phyloP scores from a whole-genome alignment of 129 eudicot genomes.

The Lactuca saligna region DNA sequence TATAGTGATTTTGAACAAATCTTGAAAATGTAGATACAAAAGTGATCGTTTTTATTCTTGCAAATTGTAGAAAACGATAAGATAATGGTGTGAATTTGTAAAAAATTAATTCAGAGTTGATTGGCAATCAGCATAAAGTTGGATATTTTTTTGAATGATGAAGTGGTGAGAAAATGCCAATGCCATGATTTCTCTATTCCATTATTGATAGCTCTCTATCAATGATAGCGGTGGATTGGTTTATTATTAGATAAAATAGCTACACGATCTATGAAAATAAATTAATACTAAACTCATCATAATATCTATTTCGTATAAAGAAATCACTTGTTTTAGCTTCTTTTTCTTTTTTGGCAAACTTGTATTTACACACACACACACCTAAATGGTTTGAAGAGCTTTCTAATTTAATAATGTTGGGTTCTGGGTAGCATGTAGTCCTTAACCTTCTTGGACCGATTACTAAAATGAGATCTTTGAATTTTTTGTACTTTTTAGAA shows the following conservation, averaged over 20 bases:
- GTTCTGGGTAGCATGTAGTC: no score
- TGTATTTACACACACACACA: no score
- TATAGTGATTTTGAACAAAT: background rate
- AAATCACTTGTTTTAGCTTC: no score
- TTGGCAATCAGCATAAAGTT: constrained; percentile 14
- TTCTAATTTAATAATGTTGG: no score
- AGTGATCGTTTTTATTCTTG: background rate
- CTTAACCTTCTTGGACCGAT: no score
- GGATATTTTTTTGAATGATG: background rate
- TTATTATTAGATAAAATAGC: background rate
- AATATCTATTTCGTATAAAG: no score
- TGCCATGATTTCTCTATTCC: constrained; percentile 13
- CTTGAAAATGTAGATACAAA: background rate
- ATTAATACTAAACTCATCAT: background rate
- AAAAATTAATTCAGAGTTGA: background rate
- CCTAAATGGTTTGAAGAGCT: no score
- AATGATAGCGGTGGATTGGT: constrained; percentile 7
- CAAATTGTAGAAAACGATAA: background rate
- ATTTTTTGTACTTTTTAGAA: no score
- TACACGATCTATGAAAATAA: background rate
- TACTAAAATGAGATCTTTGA: no score
- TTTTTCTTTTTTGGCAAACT: no score
- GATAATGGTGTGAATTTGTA: background rate
- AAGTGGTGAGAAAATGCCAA: constrained; percentile 22
- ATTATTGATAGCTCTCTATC: constrained; percentile 1